phyloP scores from a whole-genome alignment of 306 rosid genomes.

The Quercus glauca region DNA sequence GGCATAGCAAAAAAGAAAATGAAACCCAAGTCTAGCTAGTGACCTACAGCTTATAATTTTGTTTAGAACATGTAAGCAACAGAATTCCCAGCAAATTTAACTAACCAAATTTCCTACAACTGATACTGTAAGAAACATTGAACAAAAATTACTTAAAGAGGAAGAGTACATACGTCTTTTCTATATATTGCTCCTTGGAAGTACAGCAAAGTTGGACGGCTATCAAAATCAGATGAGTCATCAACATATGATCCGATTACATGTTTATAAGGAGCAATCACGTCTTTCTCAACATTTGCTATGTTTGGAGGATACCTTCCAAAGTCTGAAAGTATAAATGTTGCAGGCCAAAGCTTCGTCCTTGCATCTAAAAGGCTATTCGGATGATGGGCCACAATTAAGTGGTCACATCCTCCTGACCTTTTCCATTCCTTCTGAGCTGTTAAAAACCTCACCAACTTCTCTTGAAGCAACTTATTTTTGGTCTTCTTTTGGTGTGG shows the following conservation, averaged over 20 bases:
- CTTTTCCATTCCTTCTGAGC: conserved; percentile 65
- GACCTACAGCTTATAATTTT: not conserved
- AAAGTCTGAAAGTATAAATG: conserved; percentile 72
- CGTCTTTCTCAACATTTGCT: conserved; percentile 81
- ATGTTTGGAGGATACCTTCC: conserved; percentile 79
- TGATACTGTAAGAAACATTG: conserved; percentile 12
- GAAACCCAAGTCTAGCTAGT: not conserved
- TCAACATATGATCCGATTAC: conserved; percentile 41
- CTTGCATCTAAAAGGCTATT: conserved; percentile 80
- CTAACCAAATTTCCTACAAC: not conserved
- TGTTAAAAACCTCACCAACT: conserved; percentile 47
- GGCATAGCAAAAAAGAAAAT: not conserved
- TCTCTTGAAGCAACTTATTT: conserved; percentile 58
- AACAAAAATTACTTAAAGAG: conserved; percentile 13
- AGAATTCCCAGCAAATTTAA: not conserved
- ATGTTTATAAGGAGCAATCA: conserved; percentile 82
- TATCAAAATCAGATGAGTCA: conserved; percentile 54
- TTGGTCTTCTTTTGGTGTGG: conserved; percentile 42
- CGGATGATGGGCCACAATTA: conserved; percentile 84
- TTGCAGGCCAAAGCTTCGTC: conserved; percentile 62
- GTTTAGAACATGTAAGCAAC: not conserved
- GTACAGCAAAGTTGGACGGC: conserved; percentile 61
- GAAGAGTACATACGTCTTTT: conserved; percentile 63
- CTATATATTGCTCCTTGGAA: conserved; percentile 87
- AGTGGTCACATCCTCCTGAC: conserved; percentile 73